phyloP scores from a whole-genome alignment of 257 asterid genomes.

The Penstemon davidsonii region DNA sequence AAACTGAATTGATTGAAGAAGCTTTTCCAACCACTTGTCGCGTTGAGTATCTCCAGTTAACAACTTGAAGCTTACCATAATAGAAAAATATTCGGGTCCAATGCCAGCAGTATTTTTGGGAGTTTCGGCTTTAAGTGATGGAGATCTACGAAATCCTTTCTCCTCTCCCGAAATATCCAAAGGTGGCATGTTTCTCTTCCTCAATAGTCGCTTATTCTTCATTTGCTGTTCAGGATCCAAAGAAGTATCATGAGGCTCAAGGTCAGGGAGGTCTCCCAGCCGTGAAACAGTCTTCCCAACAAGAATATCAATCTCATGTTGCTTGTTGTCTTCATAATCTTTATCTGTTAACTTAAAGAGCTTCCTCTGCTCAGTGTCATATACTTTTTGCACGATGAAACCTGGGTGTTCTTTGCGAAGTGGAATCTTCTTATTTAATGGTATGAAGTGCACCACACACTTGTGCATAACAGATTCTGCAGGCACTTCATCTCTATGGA shows the following conservation, averaged over 20 bases:
- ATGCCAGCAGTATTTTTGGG: slow-evolving; percentile 56
- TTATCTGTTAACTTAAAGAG: slow-evolving; percentile 82
- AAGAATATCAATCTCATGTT: slow-evolving; percentile 79
- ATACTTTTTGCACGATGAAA: slow-evolving; percentile 83
- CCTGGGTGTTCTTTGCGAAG: slow-evolving; percentile 87
- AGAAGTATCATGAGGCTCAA: slow-evolving; percentile 58
- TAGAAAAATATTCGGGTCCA: slow-evolving; percentile 51
- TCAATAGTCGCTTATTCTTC: slow-evolving; percentile 59
- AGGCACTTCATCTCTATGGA: slow-evolving; percentile 83
- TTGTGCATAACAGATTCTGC: slow-evolving; percentile 98
- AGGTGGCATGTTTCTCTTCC: slow-evolving; percentile 60
- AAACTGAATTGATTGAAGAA: slow-evolving; percentile 61
- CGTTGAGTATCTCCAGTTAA: slow-evolving; percentile 74
- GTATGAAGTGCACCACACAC: slow-evolving; percentile 89
- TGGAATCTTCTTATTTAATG: slow-evolving; percentile 78
- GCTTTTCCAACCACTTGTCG: slow-evolving; percentile 80
- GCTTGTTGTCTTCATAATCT: slow-evolving; percentile 77
- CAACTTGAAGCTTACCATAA: slow-evolving; percentile 49
- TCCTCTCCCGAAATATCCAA: slow-evolving; percentile 79
- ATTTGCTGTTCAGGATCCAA: slow-evolving; percentile 56
- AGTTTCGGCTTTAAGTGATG: slow-evolving; percentile 57
- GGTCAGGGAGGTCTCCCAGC: slow-evolving; percentile 69
- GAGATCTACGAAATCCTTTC: slow-evolving; percentile 51
- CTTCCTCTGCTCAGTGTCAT: slow-evolving; percentile 74
- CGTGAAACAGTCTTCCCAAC: slow-evolving; percentile 78